Evolutionary conservation across 805 yeast genomes (phyloP), one percentile per base, ranked within the genome.

Genomic region (Trichomonascus vanleenenianus): DNA sequence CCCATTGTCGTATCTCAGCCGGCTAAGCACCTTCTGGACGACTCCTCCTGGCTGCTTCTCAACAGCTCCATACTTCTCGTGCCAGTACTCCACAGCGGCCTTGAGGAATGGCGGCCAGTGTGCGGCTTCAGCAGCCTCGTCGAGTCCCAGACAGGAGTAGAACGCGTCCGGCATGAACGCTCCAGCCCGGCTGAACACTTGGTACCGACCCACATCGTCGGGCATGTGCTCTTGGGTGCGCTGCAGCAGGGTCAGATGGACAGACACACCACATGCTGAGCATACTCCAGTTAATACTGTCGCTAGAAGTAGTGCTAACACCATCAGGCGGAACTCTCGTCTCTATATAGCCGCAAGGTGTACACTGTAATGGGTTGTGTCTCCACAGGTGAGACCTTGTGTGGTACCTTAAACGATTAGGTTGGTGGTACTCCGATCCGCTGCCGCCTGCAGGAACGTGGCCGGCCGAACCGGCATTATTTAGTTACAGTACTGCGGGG

Each of bases 51-150:
- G 22, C 6, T 11, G 4, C 22, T 12, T 10, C 10, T 18, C n/a
- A 11, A 50, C 53, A 2, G 39, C 43, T 6, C 48, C 48, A 31
- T 65, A 63, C 43, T 57, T 57, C 22, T 65, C 61, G 25, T 62
- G 58, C 60, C 76, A 75, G 39, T 72, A 61, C 4, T 64, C 51
- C 3, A 75, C 72, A 0, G 80, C 77, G 2, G 61, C 59, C 3
- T 64, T 59, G 11, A 81, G 52, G 54, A 80, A 81, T 1, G 81
- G 80, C 0, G 86, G 85, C 87, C 88, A 81, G 56, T 81, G 87
- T 0, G 80, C 67, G 25, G 65, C 73, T 58, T 82, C 88, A 2
- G 84, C 82, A 2, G 72, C 71, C 9, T 71, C 69, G 2, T 74
- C 66, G 20, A 61, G 55, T 2, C 74, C 77, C 42, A 73, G 61